Percentiles rank a stretch among this genome's conserved stretches.
Evolutionary conservation across 768 basidiomycete species (phyloP).

Genomic region (Tricholoma sp.): DNA sequence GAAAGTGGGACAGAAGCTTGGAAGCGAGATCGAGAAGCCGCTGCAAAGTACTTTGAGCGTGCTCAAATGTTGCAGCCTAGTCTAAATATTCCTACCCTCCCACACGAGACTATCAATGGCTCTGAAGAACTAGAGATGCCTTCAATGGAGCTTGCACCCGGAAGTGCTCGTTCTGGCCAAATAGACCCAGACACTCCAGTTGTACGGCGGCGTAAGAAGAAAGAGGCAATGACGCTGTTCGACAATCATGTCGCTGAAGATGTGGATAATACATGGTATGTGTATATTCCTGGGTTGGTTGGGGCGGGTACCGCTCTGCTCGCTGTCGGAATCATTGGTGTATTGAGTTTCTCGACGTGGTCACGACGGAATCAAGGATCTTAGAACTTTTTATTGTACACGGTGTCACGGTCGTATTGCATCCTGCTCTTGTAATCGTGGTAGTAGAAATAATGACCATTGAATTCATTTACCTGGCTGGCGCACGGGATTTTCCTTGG

Average conservation of each 20-base stretch:
- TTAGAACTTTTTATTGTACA: conserved; percentile 18
- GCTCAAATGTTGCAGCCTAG: conserved; percentile 55
- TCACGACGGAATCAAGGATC: conserved; percentile 65
- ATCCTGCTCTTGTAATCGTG: conserved; percentile 1
- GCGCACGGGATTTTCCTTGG: no score
- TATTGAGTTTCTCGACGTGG: conserved; percentile 67
- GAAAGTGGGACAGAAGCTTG: conserved; percentile 66
- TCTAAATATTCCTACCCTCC: conserved; percentile 66
- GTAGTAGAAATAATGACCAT: neutral
- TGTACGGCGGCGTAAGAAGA: conserved; percentile 47
- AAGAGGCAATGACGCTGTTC: conserved; percentile 48
- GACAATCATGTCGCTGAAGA: conserved; percentile 43
- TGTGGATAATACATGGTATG: conserved; percentile 71
- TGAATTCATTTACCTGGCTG: neutral
- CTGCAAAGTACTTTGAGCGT: conserved; percentile 66
- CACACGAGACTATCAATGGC: conserved; percentile 31
- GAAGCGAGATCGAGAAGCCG: conserved; percentile 69
- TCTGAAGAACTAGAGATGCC: conserved; percentile 61
- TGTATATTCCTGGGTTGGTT: conserved; percentile 73
- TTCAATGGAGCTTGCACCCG: conserved; percentile 47
- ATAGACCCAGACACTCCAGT: conserved; percentile 33
- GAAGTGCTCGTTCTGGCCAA: conserved; percentile 28
- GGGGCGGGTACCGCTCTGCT: conserved; percentile 82
- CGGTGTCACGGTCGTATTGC: conserved; percentile 10
- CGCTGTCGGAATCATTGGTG: conserved; percentile 74